Conservation (phyloP, 179 eudicot genomes). For the Spergularia azorica region DNA sequence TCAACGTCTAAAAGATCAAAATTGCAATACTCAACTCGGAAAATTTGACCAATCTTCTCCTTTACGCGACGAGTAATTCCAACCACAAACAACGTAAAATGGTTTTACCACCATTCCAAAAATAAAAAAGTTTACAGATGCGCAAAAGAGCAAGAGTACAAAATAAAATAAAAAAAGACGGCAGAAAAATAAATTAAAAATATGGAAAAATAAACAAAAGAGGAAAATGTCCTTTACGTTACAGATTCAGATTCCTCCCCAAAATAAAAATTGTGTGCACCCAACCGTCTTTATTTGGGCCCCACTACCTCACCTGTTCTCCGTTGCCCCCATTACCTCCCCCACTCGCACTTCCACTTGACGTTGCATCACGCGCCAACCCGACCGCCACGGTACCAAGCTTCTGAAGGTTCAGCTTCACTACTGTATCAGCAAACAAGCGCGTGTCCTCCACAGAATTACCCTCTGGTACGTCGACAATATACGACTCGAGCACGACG, state of each 20-base stretch:
- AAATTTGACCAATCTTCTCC: not conserved
- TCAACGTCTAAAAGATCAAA: not conserved
- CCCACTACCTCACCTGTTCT: slow-evolving; percentile 20
- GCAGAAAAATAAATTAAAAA: not conserved
- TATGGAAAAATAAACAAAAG: not conserved
- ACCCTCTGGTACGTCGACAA: slow-evolving; percentile 38
- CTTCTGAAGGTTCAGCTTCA: slow-evolving; percentile 38
- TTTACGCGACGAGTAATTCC: not conserved
- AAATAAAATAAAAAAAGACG: too few species aligned
- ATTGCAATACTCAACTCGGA: too few species aligned
- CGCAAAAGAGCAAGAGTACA: too few species aligned
- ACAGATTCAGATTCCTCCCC: too few species aligned
- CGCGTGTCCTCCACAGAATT: slow-evolving; percentile 38
- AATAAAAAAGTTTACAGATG: too few species aligned
- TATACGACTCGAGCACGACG: slow-evolving; percentile 31
- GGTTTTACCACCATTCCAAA: too few species aligned
- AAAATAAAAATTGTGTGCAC: too few species aligned
- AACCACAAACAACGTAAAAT: not conserved
- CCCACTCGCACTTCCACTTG: slow-evolving; percentile 14
- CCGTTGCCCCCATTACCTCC: not conserved
- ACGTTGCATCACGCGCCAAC: slow-evolving; percentile 16
- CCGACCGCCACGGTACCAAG: slow-evolving; percentile 24
- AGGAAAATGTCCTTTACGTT: not conserved
- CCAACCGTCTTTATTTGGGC: not conserved
- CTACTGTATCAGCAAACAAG: slow-evolving; percentile 36